These are phyloP conservation scores for Exophiala sp. DNA, from an alignment of 2,329 filamentous ascomycete species.

Conservation along the genomic window DNA sequence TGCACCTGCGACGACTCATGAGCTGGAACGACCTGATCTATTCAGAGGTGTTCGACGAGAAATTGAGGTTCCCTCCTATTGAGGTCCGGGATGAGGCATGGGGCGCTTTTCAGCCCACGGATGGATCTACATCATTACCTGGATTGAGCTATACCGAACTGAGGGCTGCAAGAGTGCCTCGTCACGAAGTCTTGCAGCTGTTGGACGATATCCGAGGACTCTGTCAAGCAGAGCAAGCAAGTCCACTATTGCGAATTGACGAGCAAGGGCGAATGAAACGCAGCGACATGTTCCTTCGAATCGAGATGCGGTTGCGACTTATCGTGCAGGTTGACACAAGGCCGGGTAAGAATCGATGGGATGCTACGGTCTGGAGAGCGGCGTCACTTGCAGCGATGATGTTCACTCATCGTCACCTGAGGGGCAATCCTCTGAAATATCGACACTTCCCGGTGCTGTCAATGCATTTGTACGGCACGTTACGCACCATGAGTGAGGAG, in stretches of 20 bases:
- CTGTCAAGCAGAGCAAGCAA: conserved; percentile 11
- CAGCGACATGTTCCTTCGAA: conserved; percentile 11
- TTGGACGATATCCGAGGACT: conserved; percentile 10
- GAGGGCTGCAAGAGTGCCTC: conserved; percentile 1
- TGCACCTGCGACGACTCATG: conserved; percentile 16
- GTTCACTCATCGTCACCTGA: conserved; percentile 14
- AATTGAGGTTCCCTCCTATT: conserved; percentile 10
- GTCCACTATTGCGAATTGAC: conserved; percentile 1
- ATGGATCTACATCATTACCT: background rate
- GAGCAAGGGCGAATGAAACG: conserved; percentile 13
- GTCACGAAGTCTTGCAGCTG: conserved; percentile 7
- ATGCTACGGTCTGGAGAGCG: conserved; percentile 9
- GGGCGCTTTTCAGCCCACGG: conserved; percentile 4
- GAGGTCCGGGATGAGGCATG: conserved; percentile 17
- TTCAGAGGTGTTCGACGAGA: conserved; percentile 17
- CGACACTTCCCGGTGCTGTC: conserved; percentile 16
- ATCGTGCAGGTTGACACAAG: background rate
- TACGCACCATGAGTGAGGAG: conserved; percentile 14
- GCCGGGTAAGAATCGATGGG: background rate
- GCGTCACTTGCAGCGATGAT: conserved; percentile 12
- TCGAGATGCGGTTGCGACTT: conserved; percentile 12
- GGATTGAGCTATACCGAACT: conserved; percentile 10
- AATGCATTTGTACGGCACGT: conserved; percentile 9
- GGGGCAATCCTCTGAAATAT: conserved; percentile 17
- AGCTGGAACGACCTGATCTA: conserved; percentile 20